These are phyloP conservation scores for Pseudogymnoascus sp. DNA, from an alignment of 2,329 filamentous ascomycete genomes.

Conservation along the genomic window DNA sequence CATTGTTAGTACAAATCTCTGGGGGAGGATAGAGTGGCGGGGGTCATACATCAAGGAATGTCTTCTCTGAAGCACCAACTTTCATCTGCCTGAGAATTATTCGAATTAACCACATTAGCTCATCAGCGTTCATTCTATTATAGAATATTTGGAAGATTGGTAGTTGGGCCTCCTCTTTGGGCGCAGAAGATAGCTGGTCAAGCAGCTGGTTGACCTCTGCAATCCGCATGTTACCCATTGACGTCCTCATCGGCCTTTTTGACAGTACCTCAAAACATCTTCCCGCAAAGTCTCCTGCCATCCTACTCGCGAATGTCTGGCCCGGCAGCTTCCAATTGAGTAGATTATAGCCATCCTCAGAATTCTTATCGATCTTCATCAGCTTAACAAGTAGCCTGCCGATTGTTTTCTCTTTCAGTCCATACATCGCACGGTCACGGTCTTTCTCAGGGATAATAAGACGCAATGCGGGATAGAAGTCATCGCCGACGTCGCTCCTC, in stretches of 20 bases:
- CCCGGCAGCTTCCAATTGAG: slow-evolving; percentile 90
- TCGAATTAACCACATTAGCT: slow-evolving; percentile 88
- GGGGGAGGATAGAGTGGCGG: too few relatives aligned
- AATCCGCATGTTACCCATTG: slow-evolving; percentile 72
- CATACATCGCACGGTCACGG: slow-evolving; percentile 84
- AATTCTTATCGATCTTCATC: slow-evolving; percentile 84
- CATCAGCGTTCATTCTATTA: slow-evolving; percentile 81
- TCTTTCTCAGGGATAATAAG: slow-evolving; percentile 91
- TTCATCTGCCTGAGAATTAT: slow-evolving; percentile 79
- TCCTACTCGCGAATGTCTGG: slow-evolving; percentile 49
- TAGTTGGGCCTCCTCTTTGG: slow-evolving; percentile 75
- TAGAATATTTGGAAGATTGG: slow-evolving; percentile 80
- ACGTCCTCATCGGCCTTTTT: slow-evolving; percentile 68
- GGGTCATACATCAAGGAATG: slow-evolving; percentile 54
- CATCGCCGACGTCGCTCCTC: slow-evolving; percentile 79
- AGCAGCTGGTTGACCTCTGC: slow-evolving; percentile 82
- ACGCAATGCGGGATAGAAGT: slow-evolving; percentile 88
- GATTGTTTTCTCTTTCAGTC: slow-evolving; percentile 85
- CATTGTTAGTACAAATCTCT: background rate
- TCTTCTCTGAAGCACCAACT: slow-evolving; percentile 75
- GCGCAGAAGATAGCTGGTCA: slow-evolving; percentile 65
- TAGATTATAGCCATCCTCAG: slow-evolving; percentile 77
- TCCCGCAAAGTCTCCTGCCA: slow-evolving; percentile 86
- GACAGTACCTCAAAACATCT: slow-evolving; percentile 80
- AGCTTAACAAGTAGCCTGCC: slow-evolving; percentile 86